Evolutionary conservation across 2,329 filamentous ascomycete genomes (phyloP).

Genomic region (Tolypocladium inflatum): DNA sequence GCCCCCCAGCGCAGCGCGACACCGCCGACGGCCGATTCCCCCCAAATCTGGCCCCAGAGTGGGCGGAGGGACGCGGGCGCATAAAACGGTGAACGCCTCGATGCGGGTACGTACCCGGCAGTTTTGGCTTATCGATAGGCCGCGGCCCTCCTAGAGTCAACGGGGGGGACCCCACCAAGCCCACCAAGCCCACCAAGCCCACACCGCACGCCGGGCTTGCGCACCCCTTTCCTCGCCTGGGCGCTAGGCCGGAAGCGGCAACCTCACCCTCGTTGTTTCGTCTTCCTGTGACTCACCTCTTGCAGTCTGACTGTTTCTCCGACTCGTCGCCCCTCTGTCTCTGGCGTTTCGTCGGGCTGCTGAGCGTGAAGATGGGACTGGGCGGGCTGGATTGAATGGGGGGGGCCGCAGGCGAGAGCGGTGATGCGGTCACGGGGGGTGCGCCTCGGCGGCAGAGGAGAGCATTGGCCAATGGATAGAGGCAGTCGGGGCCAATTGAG

Average conservation of each 20-base stretch:
- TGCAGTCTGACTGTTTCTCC: background rate
- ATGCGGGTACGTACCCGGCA: background rate
- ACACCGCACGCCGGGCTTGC: background rate
- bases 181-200: no score
- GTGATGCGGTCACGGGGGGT: background rate
- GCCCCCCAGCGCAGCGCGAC: background rate
- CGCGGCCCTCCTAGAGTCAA: background rate
- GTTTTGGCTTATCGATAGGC: background rate
- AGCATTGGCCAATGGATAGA: background rate
- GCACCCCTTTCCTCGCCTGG: background rate
- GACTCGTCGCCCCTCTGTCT: background rate
- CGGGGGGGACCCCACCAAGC: no score
- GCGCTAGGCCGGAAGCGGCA: conserved; percentile 4
- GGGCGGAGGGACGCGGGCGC: background rate
- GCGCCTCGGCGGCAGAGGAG: background rate
- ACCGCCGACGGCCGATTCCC: background rate
- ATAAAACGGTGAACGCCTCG: background rate
- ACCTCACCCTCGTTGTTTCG: conserved; percentile 2
- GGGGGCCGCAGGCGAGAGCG: background rate
- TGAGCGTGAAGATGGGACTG: background rate
- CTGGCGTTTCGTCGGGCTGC: background rate
- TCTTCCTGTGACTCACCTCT: conserved; percentile 6
- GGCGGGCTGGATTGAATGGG: background rate
- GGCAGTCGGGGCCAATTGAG: background rate
- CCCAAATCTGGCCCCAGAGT: background rate